Conservation (phyloP, 306 rosid genomes). For the Luffa aegyptiaca region DNA sequence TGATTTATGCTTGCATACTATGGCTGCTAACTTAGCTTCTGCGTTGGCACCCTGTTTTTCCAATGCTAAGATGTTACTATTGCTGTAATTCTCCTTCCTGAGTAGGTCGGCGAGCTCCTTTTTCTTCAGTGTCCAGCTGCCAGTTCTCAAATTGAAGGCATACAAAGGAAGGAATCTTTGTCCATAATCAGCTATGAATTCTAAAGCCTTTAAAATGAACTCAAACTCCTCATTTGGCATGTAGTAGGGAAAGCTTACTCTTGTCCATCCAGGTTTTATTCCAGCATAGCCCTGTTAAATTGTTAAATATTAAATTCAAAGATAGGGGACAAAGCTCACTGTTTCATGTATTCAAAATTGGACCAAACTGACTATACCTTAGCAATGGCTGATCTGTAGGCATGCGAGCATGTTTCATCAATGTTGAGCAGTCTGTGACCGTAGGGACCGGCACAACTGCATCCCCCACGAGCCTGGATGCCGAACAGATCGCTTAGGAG, state of each 20-base stretch:
- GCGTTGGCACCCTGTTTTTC: neutral
- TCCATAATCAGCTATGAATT: conserved; percentile 67
- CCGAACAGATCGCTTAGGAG: conserved; percentile 77
- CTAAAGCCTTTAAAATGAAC: conserved; percentile 54
- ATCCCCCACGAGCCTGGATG: conserved; percentile 81
- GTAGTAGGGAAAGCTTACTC: conserved; percentile 83
- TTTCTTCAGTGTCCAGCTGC: conserved; percentile 50
- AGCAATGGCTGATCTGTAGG: conserved; percentile 47
- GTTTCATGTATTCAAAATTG: neutral
- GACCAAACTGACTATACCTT: conserved; percentile 27
- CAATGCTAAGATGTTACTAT: conserved; percentile 1
- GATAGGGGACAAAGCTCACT: neutral
- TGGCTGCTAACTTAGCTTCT: conserved; percentile 17
- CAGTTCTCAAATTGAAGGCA: conserved; percentile 41
- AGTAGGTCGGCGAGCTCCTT: conserved; percentile 27
- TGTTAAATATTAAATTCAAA: neutral
- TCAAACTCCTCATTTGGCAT: conserved; percentile 64
- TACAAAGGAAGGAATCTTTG: conserved; percentile 65
- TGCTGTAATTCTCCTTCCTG: conserved; percentile 9
- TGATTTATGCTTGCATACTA: conserved; percentile 9
- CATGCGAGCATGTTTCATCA: conserved; percentile 33
- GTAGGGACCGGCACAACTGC: conserved; percentile 91
- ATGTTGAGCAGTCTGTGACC: conserved; percentile 60
- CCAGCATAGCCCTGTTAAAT: conserved; percentile 53
- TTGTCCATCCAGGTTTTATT: conserved; percentile 81